Base-by-base conservation (phyloP, 1,139 yeast species). In the Protomyces macrosporus region DNA sequence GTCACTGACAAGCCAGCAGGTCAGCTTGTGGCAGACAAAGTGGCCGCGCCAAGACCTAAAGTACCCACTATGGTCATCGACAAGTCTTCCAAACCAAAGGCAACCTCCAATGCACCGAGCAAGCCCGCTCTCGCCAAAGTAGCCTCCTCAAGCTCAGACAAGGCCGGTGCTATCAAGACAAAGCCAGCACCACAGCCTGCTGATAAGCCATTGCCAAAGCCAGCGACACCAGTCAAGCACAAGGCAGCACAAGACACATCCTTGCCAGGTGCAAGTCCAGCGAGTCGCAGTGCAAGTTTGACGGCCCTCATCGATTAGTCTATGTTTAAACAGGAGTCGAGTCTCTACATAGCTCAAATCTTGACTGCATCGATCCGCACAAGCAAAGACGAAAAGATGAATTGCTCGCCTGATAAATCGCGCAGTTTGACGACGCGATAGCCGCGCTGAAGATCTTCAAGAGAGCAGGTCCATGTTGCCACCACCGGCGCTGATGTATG, bases 371-470 rank as follows among this genome's bases (percentile, higher is more conserved):
- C 48, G 5, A 52, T 58, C 16, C 79, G 80, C 35, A 90, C 80
- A 72, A 90, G 87, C 37, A 90, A 72, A 2, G 90, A 85, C 4
- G 96, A 87, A 73, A 88, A 88, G 7, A 88, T 82, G 69, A 85
- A 83, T 69, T 86, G 88, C 72, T 90, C 96, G 1, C 97, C 97
- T 65, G 84, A 82, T 40, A 79, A 71, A 72, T 89, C 96, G 71
- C 82, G 83, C 33, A 91, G 74, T 0, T 90, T 89, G 23, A 90
- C 74, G 71, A 89, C 91, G 64, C 97, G 79, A 74, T 86, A 93
- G 0, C 98, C 98, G n/a, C 55, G 67, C 30, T 66, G 63, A 6
- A 69, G 50, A 88, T 72, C 67, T 84, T 83, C 35, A 69, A 75
- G 10, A 70, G 74, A 65, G 69, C 82, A 73, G 65, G 88, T 80